Evolutionary conservation across 129 eudicot genomes (phyloP), one percentile per base, ranked within the genome.

Genomic region (Flaveria sonorensis): DNA sequence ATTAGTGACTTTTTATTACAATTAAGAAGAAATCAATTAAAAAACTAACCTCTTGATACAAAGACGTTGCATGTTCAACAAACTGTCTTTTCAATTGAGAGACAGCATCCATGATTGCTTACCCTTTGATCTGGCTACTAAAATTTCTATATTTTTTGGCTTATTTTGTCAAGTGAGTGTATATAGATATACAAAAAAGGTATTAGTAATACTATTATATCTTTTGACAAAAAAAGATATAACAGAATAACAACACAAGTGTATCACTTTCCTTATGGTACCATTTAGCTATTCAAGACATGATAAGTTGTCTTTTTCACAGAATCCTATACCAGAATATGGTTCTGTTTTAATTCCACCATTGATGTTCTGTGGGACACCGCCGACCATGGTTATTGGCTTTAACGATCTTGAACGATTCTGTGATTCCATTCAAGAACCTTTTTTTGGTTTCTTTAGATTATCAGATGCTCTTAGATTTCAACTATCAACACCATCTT

Each of bases 61-160:
- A 70, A 82, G 96, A 87, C 16, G 79, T 73, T 2, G 77, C 59
- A 79, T 77, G 81, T 66, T 92, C 92, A 32, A 84, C 50, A 77
- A 77, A 87, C 56, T 89, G 96, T 56, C 89, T 81, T 87, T 92
- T 92, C 85, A 89, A 77, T 76, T 87, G 87, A 73, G 74, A 6
- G 47, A 84, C 73, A 14, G 76, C 75, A 75, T 84, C 88, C 90
- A 87, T 86, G 81, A 65, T 28, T 53, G 67, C 71, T 76, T 70
- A 77, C 66, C 66, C 70, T 82, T 82, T 76, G 39, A 48, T 12
- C 57, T n/a, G 28, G 7, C 26, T 73, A 30, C 60, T 19, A 72
- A 78, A 79, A 32, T 36, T 72, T 16, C 11, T 57, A 16, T 20
- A 30, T 39, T 56, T 48, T 26, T 68, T 43, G 57, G 78, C 81